Evolutionary conservation across 345 rosid genomes (phyloP), one percentile per base, ranked within the genome.

Genomic region (Acer yangbiense): DNA sequence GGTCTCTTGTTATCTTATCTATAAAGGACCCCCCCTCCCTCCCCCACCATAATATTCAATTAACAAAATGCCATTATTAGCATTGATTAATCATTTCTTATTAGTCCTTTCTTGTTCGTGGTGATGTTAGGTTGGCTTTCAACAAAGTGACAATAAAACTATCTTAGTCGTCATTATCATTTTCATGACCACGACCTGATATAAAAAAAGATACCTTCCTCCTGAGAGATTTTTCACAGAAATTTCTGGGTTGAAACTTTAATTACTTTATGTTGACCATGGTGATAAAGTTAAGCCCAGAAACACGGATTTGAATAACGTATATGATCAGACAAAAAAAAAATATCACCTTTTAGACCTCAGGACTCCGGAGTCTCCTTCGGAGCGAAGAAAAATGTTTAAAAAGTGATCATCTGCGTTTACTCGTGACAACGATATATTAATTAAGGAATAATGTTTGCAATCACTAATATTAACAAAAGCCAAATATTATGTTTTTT

Each of bases 381-480:
- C 17, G 11, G 23, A 43, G 12, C 69, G 20, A 5, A 43, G 29
- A 68, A 21, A n/a, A 68, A 43, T 11, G 72, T 35, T 35, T 35
- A 20, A 21, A 18, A 67, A 67, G 44, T 66, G 23, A 39, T 18
- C 70, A 67, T 8, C 12, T 2, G 35, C 52, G 1, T 20, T 66
- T 67, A 41, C 70, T 9, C 11, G 46, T 17, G 23, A 21, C 20
- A 60, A 18, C 50, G 27, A 60, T 20, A 60, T 21, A 9, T 20
- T 9, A 20, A 60, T 55, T 17, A 21, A 17, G 61, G 18, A 1
- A 61, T 60, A 9, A 44, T 25, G 76, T 21, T 73, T 20, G 7
- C 67, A 20, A 39, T 41, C 35, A 25, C 39, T 73, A 21, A 63
- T 35, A 35, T 43, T 9, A 62, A 73, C 68, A 73, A 62, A 44